phyloP scores from a whole-genome alignment of 352 stramenopile genomes.

The Phytophthora litchii region DNA sequence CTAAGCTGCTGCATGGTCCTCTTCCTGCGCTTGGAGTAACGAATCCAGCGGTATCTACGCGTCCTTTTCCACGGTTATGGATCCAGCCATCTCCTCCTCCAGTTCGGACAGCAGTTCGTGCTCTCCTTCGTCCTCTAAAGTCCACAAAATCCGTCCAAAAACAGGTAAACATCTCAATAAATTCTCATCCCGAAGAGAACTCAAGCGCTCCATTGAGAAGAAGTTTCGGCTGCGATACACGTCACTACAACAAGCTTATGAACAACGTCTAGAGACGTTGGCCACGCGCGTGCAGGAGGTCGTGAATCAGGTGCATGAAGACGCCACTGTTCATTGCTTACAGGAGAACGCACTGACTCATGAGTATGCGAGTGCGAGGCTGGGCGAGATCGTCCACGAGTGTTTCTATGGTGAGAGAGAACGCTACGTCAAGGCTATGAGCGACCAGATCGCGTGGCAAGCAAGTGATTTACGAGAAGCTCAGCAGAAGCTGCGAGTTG shows the following conservation, averaged over 20 bases:
- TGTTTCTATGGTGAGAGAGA: conserved; percentile 73
- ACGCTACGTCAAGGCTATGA: conserved; percentile 74
- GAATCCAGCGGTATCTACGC: conserved; percentile 2
- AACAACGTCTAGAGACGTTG: conserved; percentile 68
- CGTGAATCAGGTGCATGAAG: conserved; percentile 58
- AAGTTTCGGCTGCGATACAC: conserved; percentile 77
- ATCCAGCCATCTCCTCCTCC: conserved; percentile 2
- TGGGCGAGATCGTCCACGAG: conserved; percentile 73
- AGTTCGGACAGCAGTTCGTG: conserved; percentile 15
- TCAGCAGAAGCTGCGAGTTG: conserved; percentile 48
- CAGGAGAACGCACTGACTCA: conserved; percentile 68
- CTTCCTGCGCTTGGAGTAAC: conserved; percentile 11
- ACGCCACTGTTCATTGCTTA: conserved; percentile 66
- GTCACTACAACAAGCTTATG: conserved; percentile 73
- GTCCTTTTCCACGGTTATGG: not conserved
- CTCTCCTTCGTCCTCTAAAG: conserved; percentile 15
- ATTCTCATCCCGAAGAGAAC: conserved; percentile 31
- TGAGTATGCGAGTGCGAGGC: conserved; percentile 62
- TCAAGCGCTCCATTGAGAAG: conserved; percentile 66
- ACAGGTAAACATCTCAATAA: conserved; percentile 5
- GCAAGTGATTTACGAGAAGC: conserved; percentile 63
- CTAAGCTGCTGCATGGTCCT: conserved; percentile 20
- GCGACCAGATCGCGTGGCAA: conserved; percentile 74
- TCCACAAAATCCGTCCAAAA: conserved; percentile 29
- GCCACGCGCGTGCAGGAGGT: conserved; percentile 55